A percentile compares a stretch with the other conserved stretches of the same genome.
phyloP scores from a whole-genome alignment of 2,329 filamentous ascomycete genomes.

The Sarocladiaceae sp. region DNA sequence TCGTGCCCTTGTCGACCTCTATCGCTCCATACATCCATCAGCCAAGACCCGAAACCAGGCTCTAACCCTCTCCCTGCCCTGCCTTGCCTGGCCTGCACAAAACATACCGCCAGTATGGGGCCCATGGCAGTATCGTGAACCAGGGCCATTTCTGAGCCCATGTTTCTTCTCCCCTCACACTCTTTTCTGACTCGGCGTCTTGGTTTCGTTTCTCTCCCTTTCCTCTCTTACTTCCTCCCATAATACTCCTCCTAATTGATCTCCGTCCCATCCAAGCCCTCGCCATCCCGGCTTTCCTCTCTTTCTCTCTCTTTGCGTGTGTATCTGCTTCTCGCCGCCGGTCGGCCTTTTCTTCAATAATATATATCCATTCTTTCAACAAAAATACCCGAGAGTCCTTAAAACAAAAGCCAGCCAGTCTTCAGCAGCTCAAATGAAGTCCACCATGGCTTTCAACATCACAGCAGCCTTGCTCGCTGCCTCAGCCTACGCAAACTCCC shows the following conservation, averaged over 20 bases:
- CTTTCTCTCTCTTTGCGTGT: neutral
- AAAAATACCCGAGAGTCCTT: neutral
- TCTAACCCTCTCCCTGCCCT: neutral
- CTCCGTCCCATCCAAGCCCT: neutral
- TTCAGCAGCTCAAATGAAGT: neutral
- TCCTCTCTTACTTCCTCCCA: neutral
- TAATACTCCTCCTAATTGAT: slow-evolving; percentile 4
- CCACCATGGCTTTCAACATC: slow-evolving; percentile 5
- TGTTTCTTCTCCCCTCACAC: neutral
- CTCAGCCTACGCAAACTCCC: neutral
- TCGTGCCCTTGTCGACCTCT: too few relatives aligned
- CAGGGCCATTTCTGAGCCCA: neutral
- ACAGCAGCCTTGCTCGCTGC: slow-evolving; percentile 6
- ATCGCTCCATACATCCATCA: too few relatives aligned
- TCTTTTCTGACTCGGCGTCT: neutral
- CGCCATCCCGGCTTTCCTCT: neutral
- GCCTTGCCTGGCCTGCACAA: neutral
- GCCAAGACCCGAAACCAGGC: too few relatives aligned
- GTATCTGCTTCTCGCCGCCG: slow-evolving; percentile 8
- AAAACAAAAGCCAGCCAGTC: neutral
- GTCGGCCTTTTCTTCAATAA: neutral
- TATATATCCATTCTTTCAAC: neutral
- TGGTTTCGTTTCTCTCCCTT: slow-evolving; percentile 2
- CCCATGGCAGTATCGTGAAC: neutral
- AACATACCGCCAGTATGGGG: neutral